Evolutionary conservation across 257 asterid genomes (phyloP).

Genomic region (Catharanthus roseus): DNA sequence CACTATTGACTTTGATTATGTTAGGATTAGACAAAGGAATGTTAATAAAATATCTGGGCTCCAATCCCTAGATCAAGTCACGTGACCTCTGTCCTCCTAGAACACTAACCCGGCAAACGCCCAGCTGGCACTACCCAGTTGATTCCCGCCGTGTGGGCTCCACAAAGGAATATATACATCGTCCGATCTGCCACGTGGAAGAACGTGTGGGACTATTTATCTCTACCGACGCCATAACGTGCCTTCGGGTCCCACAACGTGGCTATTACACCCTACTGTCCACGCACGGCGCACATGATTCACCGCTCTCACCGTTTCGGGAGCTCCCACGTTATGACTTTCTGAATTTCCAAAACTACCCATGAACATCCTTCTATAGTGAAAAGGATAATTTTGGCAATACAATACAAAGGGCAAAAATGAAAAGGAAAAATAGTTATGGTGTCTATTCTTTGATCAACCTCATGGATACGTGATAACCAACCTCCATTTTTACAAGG

Average conservation of each 20-base stretch:
- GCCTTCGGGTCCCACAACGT: slow-evolving; percentile 35
- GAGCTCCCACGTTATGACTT: slow-evolving; percentile 1
- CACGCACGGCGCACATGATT: slow-evolving; percentile 25
- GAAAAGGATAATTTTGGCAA: too few relatives aligned
- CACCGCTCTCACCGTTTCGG: slow-evolving; percentile 25
- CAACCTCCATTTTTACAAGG: slow-evolving; percentile 9
- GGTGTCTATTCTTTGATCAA: slow-evolving; percentile 14
- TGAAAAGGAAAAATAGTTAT: slow-evolving; percentile 5
- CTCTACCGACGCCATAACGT: slow-evolving; percentile 35
- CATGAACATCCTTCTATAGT: neutral
- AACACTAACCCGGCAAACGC: slow-evolving; percentile 5
- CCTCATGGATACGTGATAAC: slow-evolving; percentile 14
- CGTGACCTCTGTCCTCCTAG: slow-evolving; percentile 39
- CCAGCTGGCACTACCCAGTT: neutral
- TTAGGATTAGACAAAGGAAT: slow-evolving; percentile 1
- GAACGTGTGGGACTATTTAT: slow-evolving; percentile 9
- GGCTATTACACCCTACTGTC: slow-evolving; percentile 20
- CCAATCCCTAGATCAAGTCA: slow-evolving; percentile 41
- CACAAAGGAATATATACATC: slow-evolving; percentile 5
- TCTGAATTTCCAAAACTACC: neutral
- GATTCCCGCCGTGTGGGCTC: slow-evolving; percentile 42
- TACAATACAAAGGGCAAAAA: too few relatives aligned
- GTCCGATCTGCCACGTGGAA: slow-evolving; percentile 21
- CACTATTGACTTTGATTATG: neutral
- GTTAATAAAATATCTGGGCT: slow-evolving; percentile 18